Conservation (phyloP, 2,329 filamentous ascomycete genomes). For the Colletotrichum falcatum region DNA sequence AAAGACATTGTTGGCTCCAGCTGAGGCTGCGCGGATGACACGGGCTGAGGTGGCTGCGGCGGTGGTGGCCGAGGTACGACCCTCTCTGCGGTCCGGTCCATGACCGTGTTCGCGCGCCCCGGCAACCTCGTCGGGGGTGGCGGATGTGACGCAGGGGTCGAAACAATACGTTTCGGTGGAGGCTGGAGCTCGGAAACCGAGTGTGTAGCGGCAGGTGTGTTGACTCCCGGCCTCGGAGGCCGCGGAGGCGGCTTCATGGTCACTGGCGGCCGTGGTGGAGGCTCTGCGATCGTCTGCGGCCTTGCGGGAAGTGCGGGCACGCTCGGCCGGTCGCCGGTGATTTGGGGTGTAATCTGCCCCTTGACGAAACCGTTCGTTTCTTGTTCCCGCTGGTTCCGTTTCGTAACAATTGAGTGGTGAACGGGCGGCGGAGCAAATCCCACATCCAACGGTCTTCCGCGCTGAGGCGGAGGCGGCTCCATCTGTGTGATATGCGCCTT, state of each 20-base stretch:
- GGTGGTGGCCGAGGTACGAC: slow-evolving; percentile 47
- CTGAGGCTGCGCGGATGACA: slow-evolving; percentile 28
- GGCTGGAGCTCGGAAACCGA: slow-evolving; percentile 44
- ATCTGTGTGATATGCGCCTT: slow-evolving; percentile 42
- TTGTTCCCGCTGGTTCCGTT: slow-evolving; percentile 58
- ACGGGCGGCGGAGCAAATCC: slow-evolving; percentile 65
- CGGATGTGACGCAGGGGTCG: slow-evolving; percentile 40
- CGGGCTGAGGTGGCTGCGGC: slow-evolving; percentile 28
- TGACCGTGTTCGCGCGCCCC: slow-evolving; percentile 51
- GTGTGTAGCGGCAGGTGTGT: slow-evolving; percentile 44
- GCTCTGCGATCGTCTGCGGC: slow-evolving; percentile 54
- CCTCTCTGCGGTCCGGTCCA: slow-evolving; percentile 58
- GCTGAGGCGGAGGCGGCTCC: slow-evolving; percentile 43
- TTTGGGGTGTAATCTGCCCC: slow-evolving; percentile 54
- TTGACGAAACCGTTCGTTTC: slow-evolving; percentile 56
- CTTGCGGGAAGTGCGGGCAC: slow-evolving; percentile 62
- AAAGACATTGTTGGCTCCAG: slow-evolving; percentile 56
- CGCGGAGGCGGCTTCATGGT: slow-evolving; percentile 57
- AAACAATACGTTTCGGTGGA: slow-evolving; percentile 45
- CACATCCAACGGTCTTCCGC: slow-evolving; percentile 50
- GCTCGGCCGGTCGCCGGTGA: slow-evolving; percentile 54
- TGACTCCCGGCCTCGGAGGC: slow-evolving; percentile 53
- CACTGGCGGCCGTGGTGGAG: slow-evolving; percentile 46
- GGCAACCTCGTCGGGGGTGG: slow-evolving; percentile 45
- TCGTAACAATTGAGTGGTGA: slow-evolving; percentile 61